A percentile compares a stretch with the other conserved stretches of the same genome.
Conservation (phyloP, 2,329 filamentous ascomycete species). For the Xylariaceae sp. region DNA sequence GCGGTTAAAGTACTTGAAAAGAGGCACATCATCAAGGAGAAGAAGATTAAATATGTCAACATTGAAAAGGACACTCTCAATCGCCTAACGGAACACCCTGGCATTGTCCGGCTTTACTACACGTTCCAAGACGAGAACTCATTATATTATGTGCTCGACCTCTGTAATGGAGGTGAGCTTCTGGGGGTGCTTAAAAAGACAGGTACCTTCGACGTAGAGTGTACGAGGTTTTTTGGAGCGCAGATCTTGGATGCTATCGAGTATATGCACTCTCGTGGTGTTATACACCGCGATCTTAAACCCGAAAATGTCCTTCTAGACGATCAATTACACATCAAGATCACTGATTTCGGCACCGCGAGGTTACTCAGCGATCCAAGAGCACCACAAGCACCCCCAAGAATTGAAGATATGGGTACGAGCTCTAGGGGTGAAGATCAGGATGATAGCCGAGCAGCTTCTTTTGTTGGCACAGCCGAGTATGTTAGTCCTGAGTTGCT, state of each 20-base stretch:
- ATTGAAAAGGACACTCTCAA: conserved; percentile 99
- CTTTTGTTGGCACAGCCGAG: conserved; percentile 96
- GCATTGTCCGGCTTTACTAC: conserved; percentile 95
- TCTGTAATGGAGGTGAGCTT: conserved; percentile 90
- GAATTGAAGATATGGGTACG: conserved; percentile 46
- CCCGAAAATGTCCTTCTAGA: conserved; percentile 96
- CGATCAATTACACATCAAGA: conserved; percentile 96
- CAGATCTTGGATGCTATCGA: conserved; percentile 96
- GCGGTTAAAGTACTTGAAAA: conserved; percentile 99
- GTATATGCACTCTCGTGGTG: conserved; percentile 96
- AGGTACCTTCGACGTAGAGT: conserved; percentile 93
- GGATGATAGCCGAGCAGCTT: conserved; percentile 80
- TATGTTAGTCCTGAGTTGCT: conserved; percentile 98
- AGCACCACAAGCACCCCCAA: conserved; percentile 50
- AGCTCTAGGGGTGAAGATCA: conserved; percentile 45
- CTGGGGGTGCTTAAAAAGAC: conserved; percentile 93
- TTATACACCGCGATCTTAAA: conserved; percentile 96
- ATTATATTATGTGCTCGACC: conserved; percentile 93
- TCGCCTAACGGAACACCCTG: conserved; percentile 92
- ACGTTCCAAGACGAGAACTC: conserved; percentile 98
- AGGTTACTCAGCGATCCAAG: conserved; percentile 76
- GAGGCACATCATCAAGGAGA: conserved; percentile 99
- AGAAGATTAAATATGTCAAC: conserved; percentile 99
- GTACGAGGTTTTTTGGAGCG: conserved; percentile 90
- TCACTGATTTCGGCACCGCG: conserved; percentile 98